Evolutionary conservation across 75 land plant genomes (phyloP).

Genomic region (Cupressus sempervirens): DNA sequence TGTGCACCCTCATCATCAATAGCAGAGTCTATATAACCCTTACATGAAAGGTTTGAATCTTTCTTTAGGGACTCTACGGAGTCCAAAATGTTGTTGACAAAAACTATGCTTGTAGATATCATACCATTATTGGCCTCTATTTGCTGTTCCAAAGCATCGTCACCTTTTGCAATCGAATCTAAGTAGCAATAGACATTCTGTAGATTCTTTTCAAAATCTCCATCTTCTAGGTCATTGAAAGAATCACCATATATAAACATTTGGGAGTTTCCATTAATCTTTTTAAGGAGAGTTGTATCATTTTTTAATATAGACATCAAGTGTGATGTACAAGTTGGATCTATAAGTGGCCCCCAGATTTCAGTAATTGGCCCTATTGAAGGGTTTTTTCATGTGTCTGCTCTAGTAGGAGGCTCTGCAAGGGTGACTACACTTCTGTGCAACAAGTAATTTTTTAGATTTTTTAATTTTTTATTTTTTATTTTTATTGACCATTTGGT

Average conservation of each 20-base stretch:
- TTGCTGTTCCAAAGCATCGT: neutral
- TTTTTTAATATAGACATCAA: neutral
- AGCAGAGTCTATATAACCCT: no score
- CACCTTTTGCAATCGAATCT: neutral
- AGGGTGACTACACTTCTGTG: constrained; percentile 2
- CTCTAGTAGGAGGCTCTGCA: constrained; percentile 1
- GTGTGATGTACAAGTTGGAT: neutral
- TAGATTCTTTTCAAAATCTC: neutral
- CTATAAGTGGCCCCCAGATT: neutral
- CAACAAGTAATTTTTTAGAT: neutral
- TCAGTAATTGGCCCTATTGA: constrained; percentile 4
- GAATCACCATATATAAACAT: neutral
- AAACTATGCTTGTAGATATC: neutral
- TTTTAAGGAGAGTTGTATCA: neutral
- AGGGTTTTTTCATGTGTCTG: no score
- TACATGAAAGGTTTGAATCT: neutral
- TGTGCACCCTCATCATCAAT: no score
- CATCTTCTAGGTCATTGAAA: neutral
- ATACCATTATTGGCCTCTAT: no score
- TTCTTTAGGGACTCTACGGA: neutral
- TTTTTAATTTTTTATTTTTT: neutral
- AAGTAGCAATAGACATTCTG: no score
- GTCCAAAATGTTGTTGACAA: neutral
- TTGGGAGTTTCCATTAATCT: no score
- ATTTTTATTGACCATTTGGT: no score